These are phyloP conservation scores for Fusarium ambrosium DNA, from an alignment of 2,329 filamentous ascomycete species.

Conservation along the genomic window DNA sequence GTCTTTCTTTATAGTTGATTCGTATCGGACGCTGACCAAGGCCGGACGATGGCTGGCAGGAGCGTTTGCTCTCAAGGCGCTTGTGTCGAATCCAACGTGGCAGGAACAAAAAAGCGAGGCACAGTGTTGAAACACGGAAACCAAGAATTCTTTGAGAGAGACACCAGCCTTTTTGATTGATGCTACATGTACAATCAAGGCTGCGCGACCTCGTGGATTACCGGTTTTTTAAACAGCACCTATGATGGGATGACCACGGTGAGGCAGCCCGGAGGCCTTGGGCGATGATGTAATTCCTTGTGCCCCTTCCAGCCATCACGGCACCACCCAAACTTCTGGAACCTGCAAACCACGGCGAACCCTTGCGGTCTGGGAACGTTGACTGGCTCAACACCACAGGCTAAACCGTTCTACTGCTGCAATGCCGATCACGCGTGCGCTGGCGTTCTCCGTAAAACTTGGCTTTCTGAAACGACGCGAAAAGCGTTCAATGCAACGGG, in stretches of 20 bases:
- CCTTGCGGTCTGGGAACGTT: conserved; percentile 15
- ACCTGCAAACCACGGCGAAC: conserved; percentile 25
- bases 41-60: conserved; percentile 23
- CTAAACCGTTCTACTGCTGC: conserved; percentile 21
- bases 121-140: conserved; percentile 13
- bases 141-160: conserved; percentile 7
- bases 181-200: conserved; percentile 16
- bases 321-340: conserved; percentile 22
- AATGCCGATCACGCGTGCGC: conserved; percentile 33
- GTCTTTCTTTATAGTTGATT: conserved; percentile 9
- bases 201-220: conserved; percentile 27
- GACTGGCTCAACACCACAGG: conserved; percentile 23
- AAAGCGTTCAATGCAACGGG: neutral
- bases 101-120: conserved; percentile 20
- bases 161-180: conserved; percentile 12
- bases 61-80: conserved; percentile 45
- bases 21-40: neutral
- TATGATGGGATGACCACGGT: conserved; percentile 29
- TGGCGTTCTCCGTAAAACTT: conserved; percentile 18
- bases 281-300: conserved; percentile 46
- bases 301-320: conserved; percentile 10
- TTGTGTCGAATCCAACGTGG: conserved; percentile 14
- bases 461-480: conserved; percentile 33
- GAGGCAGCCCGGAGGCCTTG: conserved; percentile 35
- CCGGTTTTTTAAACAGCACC: conserved; percentile 31